These are phyloP conservation scores for Macrocybe gigantea DNA, from an alignment of 768 basidiomycete genomes.

Conservation along the genomic window DNA sequence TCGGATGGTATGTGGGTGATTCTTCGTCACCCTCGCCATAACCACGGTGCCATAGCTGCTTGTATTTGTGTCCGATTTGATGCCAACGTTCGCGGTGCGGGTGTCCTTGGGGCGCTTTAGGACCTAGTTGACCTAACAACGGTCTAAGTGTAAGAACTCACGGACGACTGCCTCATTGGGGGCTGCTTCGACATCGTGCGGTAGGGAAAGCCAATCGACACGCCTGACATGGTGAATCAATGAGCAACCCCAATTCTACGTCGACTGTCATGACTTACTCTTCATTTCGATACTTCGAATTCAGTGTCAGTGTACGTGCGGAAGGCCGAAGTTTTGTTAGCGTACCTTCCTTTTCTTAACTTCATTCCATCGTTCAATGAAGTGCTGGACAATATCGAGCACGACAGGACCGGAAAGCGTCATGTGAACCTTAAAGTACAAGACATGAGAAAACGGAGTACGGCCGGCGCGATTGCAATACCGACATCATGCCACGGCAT, in stretches of 20 bases:
- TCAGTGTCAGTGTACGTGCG: not conserved
- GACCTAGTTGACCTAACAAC: not conserved
- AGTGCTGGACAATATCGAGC: slow-evolving; percentile 90
- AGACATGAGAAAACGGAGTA: not conserved
- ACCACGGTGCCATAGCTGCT: slow-evolving; percentile 54
- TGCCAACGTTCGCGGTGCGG: slow-evolving; percentile 65
- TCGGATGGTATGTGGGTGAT: slow-evolving; percentile 25
- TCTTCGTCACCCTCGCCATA: slow-evolving; percentile 27
- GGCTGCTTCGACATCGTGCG: slow-evolving; percentile 56
- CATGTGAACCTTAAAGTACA: slow-evolving; percentile 62
- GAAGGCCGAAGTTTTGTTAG: not conserved
- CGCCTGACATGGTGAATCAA: slow-evolving; percentile 22
- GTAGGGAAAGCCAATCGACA: slow-evolving; percentile 71
- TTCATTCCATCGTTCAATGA: slow-evolving; percentile 89
- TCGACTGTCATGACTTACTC: slow-evolving; percentile 28
- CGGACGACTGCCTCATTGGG: slow-evolving; percentile 67
- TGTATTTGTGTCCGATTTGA: slow-evolving; percentile 50
- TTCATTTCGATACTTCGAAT: slow-evolving; percentile 35
- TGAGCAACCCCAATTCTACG: too few relatives aligned
- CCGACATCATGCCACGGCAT: slow-evolving; percentile 98
- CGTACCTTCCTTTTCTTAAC: slow-evolving; percentile 74
- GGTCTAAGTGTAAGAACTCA: slow-evolving; percentile 13
- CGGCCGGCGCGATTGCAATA: slow-evolving; percentile 2
- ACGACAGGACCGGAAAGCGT: slow-evolving; percentile 77
- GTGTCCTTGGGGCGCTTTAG: slow-evolving; percentile 33